Percentiles rank a stretch among this genome's conserved stretches.
phyloP scores from a whole-genome alignment of 2,329 filamentous ascomycete genomes.

The Ophiostoma sp. region DNA sequence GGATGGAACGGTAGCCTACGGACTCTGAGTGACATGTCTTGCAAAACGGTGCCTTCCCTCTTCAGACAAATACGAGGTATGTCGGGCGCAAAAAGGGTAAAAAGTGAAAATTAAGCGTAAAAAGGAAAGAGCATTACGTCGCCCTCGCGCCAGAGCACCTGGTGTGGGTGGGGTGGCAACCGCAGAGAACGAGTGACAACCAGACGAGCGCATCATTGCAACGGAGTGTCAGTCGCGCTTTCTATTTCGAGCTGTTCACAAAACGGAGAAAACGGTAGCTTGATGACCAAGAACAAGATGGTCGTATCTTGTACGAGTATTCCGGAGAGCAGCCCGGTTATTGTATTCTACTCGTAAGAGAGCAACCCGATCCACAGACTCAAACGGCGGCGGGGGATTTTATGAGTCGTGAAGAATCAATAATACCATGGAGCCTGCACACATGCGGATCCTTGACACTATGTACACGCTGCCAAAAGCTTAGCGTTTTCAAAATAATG shows the following conservation, averaged over 20 bases:
- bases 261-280: background rate
- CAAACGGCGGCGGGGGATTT: no score
- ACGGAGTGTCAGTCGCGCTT: conserved; percentile 1
- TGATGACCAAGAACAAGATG: no score
- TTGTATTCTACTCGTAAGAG: no score
- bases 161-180: conserved; percentile 6
- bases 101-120: background rate
- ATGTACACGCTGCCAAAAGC: conserved; percentile 13
- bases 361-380: no score
- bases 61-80: conserved; percentile 5
- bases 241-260: conserved; percentile 1
- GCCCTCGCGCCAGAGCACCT: conserved; percentile 11
- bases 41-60: conserved; percentile 14
- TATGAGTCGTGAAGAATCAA: no score
- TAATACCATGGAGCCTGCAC: background rate
- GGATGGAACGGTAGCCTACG: background rate
- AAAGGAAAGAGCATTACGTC: conserved; percentile 11
- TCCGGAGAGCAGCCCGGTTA: no score
- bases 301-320: no score
- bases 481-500: conserved; percentile 4
- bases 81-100: background rate
- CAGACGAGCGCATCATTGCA: background rate
- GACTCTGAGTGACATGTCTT: background rate
- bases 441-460: conserved; percentile 1
- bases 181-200: background rate